phyloP scores from a whole-genome alignment of 2,329 filamentous ascomycete genomes.

The Macrophomina phaseolina region DNA sequence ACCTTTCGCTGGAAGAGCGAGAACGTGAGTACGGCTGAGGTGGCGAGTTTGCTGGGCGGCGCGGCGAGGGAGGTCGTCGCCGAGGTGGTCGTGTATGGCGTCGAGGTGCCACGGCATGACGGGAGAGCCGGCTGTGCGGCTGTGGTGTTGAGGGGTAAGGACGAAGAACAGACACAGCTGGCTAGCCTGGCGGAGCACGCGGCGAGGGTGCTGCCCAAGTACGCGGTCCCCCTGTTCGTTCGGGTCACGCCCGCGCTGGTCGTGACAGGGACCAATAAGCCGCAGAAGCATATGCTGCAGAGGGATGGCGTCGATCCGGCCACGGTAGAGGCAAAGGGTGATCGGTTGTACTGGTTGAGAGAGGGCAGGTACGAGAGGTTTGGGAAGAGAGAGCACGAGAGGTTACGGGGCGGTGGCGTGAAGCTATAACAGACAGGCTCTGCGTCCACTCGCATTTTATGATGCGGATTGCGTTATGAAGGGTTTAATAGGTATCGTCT shows the following conservation, averaged over 20 bases:
- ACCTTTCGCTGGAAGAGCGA: conserved; percentile 59
- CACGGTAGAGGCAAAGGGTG: conserved; percentile 48
- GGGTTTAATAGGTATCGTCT: too few relatives aligned
- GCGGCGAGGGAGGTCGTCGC: conserved; percentile 43
- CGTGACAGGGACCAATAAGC: conserved; percentile 78
- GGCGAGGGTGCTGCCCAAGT: conserved; percentile 67
- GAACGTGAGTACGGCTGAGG: conserved; percentile 56
- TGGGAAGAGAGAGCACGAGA: conserved; percentile 12
- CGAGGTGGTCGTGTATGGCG: conserved; percentile 57
- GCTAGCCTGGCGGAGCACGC: conserved; percentile 47
- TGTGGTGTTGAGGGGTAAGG: background rate
- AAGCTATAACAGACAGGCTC: conserved; percentile 13
- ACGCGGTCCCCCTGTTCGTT: conserved; percentile 78
- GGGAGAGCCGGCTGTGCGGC: conserved; percentile 63
- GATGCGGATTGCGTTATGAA: too few relatives aligned
- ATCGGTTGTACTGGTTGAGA: conserved; percentile 28
- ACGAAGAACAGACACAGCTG: background rate
- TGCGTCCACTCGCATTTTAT: too few relatives aligned
- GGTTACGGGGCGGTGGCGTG: conserved; percentile 15
- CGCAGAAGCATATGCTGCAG: conserved; percentile 75
- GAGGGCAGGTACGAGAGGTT: conserved; percentile 21
- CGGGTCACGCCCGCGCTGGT: conserved; percentile 64
- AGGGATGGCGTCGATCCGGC: conserved; percentile 69
- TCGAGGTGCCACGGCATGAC: conserved; percentile 54
- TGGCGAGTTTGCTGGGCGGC: conserved; percentile 47